A percentile compares a stretch with the other conserved stretches of the same genome.
Evolutionary conservation across 1,284 basidiomycete genomes (phyloP).

Genomic region (Phylloporus sp.): DNA sequence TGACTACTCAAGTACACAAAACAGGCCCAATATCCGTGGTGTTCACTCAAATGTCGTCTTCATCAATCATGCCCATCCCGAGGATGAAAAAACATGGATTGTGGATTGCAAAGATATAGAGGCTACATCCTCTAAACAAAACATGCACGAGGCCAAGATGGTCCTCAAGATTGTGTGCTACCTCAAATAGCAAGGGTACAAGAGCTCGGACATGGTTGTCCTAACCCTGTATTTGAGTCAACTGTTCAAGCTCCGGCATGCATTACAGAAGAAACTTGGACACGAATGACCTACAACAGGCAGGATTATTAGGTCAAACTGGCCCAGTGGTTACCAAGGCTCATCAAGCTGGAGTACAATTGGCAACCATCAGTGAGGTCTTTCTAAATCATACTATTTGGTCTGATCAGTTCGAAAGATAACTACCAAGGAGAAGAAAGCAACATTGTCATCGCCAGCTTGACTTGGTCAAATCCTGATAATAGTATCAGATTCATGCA

Average conservation of each 20-base stretch:
- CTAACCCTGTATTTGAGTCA: constrained; percentile 73
- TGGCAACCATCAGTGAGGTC: constrained; percentile 63
- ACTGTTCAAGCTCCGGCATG: constrained; percentile 50
- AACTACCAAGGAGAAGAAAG: constrained; percentile 75
- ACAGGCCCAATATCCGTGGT: constrained; percentile 55
- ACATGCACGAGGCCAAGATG: constrained; percentile 61
- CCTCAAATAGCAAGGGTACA: constrained; percentile 68
- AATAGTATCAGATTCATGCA: constrained; percentile 70
- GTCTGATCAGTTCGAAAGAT: constrained; percentile 40
- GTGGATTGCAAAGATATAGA: constrained; percentile 49
- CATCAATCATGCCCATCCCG: constrained; percentile 58
- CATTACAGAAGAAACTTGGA: constrained; percentile 61
- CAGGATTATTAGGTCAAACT: constrained; percentile 47
- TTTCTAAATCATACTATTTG: not conserved
- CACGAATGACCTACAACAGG: constrained; percentile 55
- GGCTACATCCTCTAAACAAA: constrained; percentile 61
- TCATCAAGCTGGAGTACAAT: constrained; percentile 42
- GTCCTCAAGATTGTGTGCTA: constrained; percentile 66
- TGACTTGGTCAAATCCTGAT: constrained; percentile 59
- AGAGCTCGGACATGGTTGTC: constrained; percentile 58
- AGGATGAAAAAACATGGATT: constrained; percentile 49
- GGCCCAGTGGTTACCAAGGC: constrained; percentile 43
- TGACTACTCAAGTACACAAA: constrained; percentile 53
- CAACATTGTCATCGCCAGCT: constrained; percentile 62
- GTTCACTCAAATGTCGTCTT: constrained; percentile 62